Base-by-base conservation (phyloP, 2,329 filamentous ascomycete genomes). In the Oidium heveae region DNA sequence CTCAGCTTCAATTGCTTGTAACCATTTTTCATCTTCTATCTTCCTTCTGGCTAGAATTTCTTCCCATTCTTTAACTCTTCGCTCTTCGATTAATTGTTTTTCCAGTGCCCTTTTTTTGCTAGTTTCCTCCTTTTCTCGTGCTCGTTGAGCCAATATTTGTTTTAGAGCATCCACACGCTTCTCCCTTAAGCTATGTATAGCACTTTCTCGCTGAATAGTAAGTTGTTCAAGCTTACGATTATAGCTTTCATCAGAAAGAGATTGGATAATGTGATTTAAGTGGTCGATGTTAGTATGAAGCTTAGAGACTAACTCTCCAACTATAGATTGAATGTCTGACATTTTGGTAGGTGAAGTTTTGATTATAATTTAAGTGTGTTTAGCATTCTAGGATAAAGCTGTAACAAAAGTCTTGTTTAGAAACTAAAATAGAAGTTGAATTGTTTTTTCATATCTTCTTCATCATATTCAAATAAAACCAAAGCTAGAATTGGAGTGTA, bases 281-380 rank as follows among this genome's bases (percentile, higher is more conserved):
- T 52, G 54, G 54, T 63, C 61, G 51, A 64, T 62, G 47, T 63
- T 64, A 7, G 52, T 47, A 50, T 62, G 63, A n/a, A 64, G 56
- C n/a, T 59, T 56, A 20, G 50, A 50, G 22, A 63, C 59, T 36
- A 64, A 53, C 37, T 61, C 60, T 22, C 56, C 57, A 6, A 63
- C 60, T 32, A 49, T 49, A 22, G 39, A 15, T 46, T 6, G 22
- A 15, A 34, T 50, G 16, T 43, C 15, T 13, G 50, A 12, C 50
- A 52, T 52, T 52, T 33, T 51, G 3, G 13, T 6, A 15, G 37
- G 13, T 15, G 13, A n/a, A 1, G 10, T 39, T 39, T 39, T 39
- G 5, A 9, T 32, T 7, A 32, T 32, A 32, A 32, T 32, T 32
- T 32, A 7, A 32, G 7, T 32, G 28, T 32, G 7, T 32, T 32